Evolutionary conservation across 768 basidiomycete genomes (phyloP).

Genomic region (Suillus brevipes): DNA sequence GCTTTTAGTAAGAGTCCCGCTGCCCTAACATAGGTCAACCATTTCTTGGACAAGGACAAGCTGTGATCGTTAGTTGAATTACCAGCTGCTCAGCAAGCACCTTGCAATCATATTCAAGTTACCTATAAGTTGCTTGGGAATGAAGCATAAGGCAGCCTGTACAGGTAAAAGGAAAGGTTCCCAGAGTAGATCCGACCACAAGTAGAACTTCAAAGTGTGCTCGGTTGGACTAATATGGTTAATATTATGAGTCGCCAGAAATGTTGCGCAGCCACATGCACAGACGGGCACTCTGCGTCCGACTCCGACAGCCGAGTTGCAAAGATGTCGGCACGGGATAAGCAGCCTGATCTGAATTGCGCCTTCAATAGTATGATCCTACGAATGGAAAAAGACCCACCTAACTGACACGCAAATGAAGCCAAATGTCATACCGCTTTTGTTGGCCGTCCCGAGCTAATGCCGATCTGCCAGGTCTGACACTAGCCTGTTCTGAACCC

Average conservation of each 20-base stretch:
- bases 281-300: background rate
- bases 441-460: too few species aligned
- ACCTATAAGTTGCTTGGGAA: background rate
- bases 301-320: background rate
- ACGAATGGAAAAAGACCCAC: background rate
- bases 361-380: background rate
- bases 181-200: background rate
- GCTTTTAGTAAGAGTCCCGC: background rate
- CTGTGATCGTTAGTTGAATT: background rate
- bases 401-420: background rate
- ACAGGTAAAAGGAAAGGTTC: background rate
- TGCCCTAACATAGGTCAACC: background rate
- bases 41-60: background rate
- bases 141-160: background rate
- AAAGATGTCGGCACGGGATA: constrained; percentile 64
- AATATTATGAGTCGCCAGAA: too few species aligned
- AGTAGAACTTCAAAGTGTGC: background rate
- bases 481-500: too few species aligned
- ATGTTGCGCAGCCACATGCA: background rate
- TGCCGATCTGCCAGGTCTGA: too few species aligned
- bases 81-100: background rate
- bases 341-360: constrained; percentile 18
- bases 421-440: background rate
- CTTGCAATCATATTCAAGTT: background rate
- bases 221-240: background rate